Base-by-base conservation (phyloP, 2,329 filamentous ascomycete species). In the Penicillium verrucosum region DNA sequence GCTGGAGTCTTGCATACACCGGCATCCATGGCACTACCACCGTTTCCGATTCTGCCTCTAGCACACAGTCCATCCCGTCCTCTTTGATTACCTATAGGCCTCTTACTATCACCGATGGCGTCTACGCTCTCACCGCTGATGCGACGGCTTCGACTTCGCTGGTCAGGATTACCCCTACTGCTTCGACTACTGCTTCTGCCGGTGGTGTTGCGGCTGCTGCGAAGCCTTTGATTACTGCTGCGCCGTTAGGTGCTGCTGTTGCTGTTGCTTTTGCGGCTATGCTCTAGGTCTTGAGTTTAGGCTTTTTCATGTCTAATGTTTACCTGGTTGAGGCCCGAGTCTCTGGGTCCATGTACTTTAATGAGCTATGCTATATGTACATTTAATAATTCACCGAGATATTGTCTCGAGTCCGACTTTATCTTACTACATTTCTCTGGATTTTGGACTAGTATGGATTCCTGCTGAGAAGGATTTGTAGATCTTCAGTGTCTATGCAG, bases 261-360 rank as follows among this genome's bases (percentile, higher is more conserved):
- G 58, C 44, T 34, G 14, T 43, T 32, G 57, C 54, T 8, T 41
- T 57, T 21, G 54, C 32, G 14, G 57, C 50, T n/a, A 48, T 60
- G 30, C 16, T 60, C 14, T 60, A 56, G 23, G 29, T 5, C 18
- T 32, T 34, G 12, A 7, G 21, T 18, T 36, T 25, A 16, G 25
- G 11, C 25, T 10, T 18, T 8, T 25, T 29, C 4, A 30, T 55
- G 27, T 14, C 12, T 38, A 18, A 32, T 25, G 23, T 45, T 21
- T 29, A 7, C 5, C 14, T 46, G 5, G 4, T 44, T 23, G 38
- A 16, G 29, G 18, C 7, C 27, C 34, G 14, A 27, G 16, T 16
- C 3, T 18, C 37, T 8, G 6, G 9, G 36, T 32, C 4, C 14
- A 25, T 25, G 3, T 9, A 18, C 9, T 16, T 9, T 32, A 30